Conservation (phyloP, 345 rosid species). For the Melaleuca quinquenervia region DNA sequence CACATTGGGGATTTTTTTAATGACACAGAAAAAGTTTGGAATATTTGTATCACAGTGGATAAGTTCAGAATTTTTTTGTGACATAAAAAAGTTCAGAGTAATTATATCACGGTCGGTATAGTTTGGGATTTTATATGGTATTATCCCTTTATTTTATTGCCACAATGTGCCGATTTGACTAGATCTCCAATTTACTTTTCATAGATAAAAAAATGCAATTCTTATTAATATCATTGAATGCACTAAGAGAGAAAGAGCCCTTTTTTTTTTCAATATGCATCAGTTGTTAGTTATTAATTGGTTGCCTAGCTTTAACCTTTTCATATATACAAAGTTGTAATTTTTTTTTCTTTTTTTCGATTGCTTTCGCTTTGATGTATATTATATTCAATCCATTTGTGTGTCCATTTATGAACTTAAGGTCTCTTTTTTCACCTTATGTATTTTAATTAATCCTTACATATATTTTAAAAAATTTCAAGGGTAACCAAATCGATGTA, state of each 20-base stretch:
- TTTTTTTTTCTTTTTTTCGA: not conserved
- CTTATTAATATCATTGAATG: not conserved
- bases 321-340: not conserved
- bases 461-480: not conserved
- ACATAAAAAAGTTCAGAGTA: no score
- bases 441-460: not conserved
- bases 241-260: not conserved
- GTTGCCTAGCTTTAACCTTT: not conserved
- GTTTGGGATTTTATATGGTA: no score
- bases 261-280: rapidly evolving
- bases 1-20: no score
- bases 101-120: no score
- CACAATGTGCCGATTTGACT: not conserved
- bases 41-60: no score
- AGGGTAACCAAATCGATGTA: not conserved
- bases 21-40: no score
- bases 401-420: not conserved
- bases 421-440: not conserved
- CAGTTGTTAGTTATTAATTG: not conserved
- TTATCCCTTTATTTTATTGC: not conserved
- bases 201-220: not conserved
- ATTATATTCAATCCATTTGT: not conserved
- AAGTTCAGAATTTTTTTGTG: no score
- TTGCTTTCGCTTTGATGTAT: not conserved
- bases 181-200: not conserved